Percentiles rank a stretch among this genome's conserved stretches.
phyloP scores from a whole-genome alignment of 192 early-diverging fungal species.

The Coemansia aciculifera region DNA sequence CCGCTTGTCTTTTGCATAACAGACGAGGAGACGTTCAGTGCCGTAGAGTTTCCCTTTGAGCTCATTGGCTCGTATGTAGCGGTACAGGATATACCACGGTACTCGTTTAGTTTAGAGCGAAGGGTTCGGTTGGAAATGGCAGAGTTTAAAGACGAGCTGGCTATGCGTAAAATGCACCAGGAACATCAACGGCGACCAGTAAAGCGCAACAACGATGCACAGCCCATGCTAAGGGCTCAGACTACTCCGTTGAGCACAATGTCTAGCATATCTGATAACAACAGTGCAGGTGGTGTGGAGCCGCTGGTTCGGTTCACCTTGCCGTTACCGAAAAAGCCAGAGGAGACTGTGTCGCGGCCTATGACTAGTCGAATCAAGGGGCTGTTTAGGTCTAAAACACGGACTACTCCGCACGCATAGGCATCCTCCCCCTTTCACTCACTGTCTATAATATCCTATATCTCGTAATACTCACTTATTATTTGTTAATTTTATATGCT shows the following conservation, averaged over 20 bases:
- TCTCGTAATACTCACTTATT: background rate
- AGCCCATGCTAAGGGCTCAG: conserved; percentile 19
- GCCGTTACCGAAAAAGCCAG: conserved; percentile 21
- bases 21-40: conserved; percentile 40
- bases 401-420: conserved; percentile 22
- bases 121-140: conserved; percentile 34
- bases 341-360: conserved; percentile 21
- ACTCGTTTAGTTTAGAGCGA: conserved; percentile 42
- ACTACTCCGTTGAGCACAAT: conserved; percentile 20
- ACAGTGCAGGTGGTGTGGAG: conserved; percentile 11
- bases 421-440: background rate
- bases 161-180: conserved; percentile 36
- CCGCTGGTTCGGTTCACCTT: conserved; percentile 29
- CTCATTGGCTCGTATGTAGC: conserved; percentile 35
- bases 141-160: conserved; percentile 38
- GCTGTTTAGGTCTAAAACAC: conserved; percentile 43
- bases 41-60: conserved; percentile 49
- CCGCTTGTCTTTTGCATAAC: conserved; percentile 29
- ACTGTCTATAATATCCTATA: background rate
- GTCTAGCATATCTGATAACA: background rate
- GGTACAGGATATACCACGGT: conserved; percentile 47
- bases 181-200: conserved; percentile 43
- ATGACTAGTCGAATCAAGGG: conserved; percentile 38
- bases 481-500: conserved; percentile 1
- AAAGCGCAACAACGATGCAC: background rate